A percentile compares a stretch with the other conserved stretches of the same genome.
These are phyloP conservation scores for Psilocybe subaeruginosa DNA, from an alignment of 768 basidiomycete species.

Conservation along the genomic window DNA sequence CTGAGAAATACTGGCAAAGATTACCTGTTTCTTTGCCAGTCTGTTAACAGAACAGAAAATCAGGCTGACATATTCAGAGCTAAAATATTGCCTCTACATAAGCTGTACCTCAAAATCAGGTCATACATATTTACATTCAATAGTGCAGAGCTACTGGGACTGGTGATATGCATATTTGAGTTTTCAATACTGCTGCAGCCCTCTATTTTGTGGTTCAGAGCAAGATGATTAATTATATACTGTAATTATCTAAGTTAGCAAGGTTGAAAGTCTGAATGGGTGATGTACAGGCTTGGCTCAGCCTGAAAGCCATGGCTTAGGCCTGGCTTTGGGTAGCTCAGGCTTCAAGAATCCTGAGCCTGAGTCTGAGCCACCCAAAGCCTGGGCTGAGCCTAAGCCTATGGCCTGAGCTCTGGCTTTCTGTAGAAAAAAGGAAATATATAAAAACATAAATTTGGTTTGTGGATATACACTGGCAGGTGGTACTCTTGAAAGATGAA, in stretches of 20 bases:
- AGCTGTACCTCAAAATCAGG: conserved; percentile 28
- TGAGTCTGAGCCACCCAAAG: no score
- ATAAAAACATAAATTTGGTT: no score
- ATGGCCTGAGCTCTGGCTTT: no score
- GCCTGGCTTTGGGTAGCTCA: no score
- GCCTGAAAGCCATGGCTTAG: no score
- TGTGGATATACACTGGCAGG: no score
- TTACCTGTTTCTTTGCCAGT: conserved; percentile 65
- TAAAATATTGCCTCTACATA: conserved; percentile 78
- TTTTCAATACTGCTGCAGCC: conserved; percentile 57
- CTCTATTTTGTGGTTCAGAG: conserved; percentile 18
- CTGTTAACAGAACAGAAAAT: conserved; percentile 81
- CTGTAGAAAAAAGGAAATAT: no score
- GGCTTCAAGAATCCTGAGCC: no score
- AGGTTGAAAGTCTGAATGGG: conserved; percentile 13
- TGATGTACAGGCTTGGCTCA: no score
- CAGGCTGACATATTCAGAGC: conserved; percentile 84
- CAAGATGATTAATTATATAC: conserved; percentile 10
- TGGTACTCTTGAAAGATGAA: no score
- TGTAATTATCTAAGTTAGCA: conserved; percentile 8
- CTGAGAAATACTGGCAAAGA: conserved; percentile 40
- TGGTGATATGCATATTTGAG: conserved; percentile 74
- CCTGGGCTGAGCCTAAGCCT: no score
- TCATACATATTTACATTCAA: background rate
- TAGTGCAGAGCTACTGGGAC: conserved; percentile 66